Evolutionary conservation across 257 asterid species (phyloP).

Genomic region (Ilex aquifolium): DNA sequence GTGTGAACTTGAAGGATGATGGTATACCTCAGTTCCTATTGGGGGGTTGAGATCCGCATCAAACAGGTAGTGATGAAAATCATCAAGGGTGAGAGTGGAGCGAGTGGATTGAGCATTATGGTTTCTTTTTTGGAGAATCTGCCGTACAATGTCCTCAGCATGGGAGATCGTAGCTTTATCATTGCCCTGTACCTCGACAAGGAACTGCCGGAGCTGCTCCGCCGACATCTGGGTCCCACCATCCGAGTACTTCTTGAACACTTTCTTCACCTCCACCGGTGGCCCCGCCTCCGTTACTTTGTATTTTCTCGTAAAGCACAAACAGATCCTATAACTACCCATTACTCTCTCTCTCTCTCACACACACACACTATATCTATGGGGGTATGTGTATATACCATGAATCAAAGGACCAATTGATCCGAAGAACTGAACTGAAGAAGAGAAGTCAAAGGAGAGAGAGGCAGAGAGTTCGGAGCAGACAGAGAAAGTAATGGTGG

Average conservation of each 20-base stretch:
- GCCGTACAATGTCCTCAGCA: neutral
- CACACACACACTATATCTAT: no score
- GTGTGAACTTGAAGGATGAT: no score
- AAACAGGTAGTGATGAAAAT: neutral
- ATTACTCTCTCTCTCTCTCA: conserved; percentile 10
- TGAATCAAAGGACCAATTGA: no score
- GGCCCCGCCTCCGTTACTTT: conserved; percentile 51
- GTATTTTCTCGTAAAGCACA: conserved; percentile 58
- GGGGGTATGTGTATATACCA: no score
- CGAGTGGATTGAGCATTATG: neutral
- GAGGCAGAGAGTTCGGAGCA: no score
- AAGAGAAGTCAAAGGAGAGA: no score
- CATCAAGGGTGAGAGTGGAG: neutral
- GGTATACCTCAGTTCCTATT: neutral
- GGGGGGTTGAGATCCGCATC: neutral
- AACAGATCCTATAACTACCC: conserved; percentile 56
- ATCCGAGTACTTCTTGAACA: conserved; percentile 5
- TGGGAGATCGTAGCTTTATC: neutral
- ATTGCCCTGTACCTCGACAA: neutral
- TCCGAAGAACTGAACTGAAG: no score
- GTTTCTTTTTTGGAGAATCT: neutral
- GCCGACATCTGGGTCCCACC: conserved; percentile 3
- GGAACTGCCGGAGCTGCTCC: conserved; percentile 3
- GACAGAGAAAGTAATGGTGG: no score
- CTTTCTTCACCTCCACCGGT: conserved; percentile 51